These are phyloP conservation scores for Alternaria incomplexa DNA, from an alignment of 2,329 filamentous ascomycete genomes.

Conservation along the genomic window DNA sequence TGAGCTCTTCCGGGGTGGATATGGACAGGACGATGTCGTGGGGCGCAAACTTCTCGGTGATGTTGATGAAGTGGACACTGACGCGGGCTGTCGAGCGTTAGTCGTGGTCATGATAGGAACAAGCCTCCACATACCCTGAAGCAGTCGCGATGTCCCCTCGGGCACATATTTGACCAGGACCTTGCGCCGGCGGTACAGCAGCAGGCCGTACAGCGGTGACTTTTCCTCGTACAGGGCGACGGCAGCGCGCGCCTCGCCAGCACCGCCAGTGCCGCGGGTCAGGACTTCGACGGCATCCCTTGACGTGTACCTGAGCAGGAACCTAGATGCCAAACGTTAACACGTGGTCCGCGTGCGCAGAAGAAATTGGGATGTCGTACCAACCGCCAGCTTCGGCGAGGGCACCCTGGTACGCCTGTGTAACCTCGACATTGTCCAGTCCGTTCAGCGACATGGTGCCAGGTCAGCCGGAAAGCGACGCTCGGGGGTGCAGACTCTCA, in stretches of 20 bases:
- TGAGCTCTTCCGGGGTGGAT: conserved; percentile 75
- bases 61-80: conserved; percentile 69
- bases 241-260: conserved; percentile 79
- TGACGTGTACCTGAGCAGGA: conserved; percentile 87
- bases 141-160: conserved; percentile 84
- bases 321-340: conserved; percentile 64
- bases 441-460: conserved; percentile 90
- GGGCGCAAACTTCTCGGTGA: conserved; percentile 74
- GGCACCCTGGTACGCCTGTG: conserved; percentile 83
- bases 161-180: conserved; percentile 93
- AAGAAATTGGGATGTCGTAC: conserved; percentile 61
- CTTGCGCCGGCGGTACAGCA: conserved; percentile 87
- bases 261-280: conserved; percentile 77
- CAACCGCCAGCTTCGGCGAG: conserved; percentile 89
- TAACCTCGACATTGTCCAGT: conserved; percentile 79
- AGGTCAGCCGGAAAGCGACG: conserved; percentile 11
- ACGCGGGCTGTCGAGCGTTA: conserved; percentile 71
- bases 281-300: conserved; percentile 87
- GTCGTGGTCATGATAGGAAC: neutral
- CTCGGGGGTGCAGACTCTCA: conserved; percentile 15
- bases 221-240: conserved; percentile 81
- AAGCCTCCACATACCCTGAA: conserved; percentile 73
- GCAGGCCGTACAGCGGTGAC: conserved; percentile 88
- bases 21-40: conserved; percentile 87
- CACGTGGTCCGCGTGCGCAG: conserved; percentile 16